Conservation (phyloP, 768 basidiomycete genomes). For the Pholiota conissans region DNA sequence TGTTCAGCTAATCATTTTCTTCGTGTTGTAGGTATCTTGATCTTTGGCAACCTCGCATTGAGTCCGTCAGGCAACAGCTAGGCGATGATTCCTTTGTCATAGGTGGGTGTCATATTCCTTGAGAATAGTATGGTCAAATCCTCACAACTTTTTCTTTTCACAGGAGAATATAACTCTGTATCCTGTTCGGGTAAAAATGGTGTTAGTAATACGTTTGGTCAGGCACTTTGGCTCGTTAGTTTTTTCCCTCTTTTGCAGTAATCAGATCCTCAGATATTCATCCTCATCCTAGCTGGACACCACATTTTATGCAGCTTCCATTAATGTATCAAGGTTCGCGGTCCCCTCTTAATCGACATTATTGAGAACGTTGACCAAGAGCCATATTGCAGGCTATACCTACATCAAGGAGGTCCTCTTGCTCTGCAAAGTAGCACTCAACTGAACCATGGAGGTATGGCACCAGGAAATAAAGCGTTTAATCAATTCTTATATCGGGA, state of each 20-base stretch:
- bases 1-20: not conserved
- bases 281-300: slow-evolving; percentile 37
- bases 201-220: slow-evolving; percentile 56
- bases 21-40: slow-evolving; percentile 44
- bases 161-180: slow-evolving; percentile 58
- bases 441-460: slow-evolving; percentile 46
- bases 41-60: slow-evolving; percentile 54
- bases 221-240: slow-evolving; percentile 49
- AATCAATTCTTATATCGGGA: not conserved
- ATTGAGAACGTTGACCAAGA: not conserved
- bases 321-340: slow-evolving; percentile 46
- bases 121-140: not conserved
- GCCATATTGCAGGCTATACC: slow-evolving; percentile 37
- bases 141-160: not conserved
- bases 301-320: slow-evolving; percentile 45
- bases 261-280: not conserved
- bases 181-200: slow-evolving; percentile 50
- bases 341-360: not conserved
- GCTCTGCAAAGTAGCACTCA: slow-evolving; percentile 50
- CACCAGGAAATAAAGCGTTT: not conserved
- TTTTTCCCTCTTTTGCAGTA: not conserved
- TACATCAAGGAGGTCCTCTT: slow-evolving; percentile 56
- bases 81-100: slow-evolving; percentile 50
- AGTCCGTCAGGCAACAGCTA: slow-evolving; percentile 43
- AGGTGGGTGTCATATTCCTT: slow-evolving; percentile 27